These are phyloP conservation scores for Plectranthus barbatus DNA, from an alignment of 257 asterid species.

Conservation along the genomic window DNA sequence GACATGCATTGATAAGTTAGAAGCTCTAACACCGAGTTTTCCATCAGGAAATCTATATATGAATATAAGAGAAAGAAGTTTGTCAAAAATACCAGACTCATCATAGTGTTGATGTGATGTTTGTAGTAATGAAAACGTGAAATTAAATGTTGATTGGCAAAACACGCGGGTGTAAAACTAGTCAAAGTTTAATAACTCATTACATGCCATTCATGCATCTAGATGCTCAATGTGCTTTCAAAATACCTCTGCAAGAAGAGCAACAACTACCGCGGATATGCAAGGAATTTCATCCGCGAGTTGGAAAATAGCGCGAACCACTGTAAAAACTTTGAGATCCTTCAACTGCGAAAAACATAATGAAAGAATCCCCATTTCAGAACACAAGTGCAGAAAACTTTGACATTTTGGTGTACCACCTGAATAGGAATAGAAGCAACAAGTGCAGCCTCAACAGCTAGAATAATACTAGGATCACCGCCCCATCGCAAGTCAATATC, in stretches of 20 bases:
- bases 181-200: neutral
- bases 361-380: neutral
- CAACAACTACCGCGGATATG: constrained; percentile 98
- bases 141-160: too few species aligned
- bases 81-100: too few species aligned
- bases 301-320: constrained; percentile 94
- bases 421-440: constrained; percentile 98
- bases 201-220: neutral
- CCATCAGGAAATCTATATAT: constrained; percentile 9
- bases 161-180: too few species aligned
- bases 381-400: neutral
- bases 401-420: constrained; percentile 26
- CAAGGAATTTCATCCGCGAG: constrained; percentile 95
- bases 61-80: too few species aligned
- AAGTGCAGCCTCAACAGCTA: constrained; percentile 91
- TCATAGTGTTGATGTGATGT: too few species aligned
- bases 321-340: constrained; percentile 94
- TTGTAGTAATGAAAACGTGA: too few species aligned
- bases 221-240: neutral
- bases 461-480: constrained; percentile 90
- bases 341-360: constrained; percentile 58
- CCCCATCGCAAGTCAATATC: constrained; percentile 98
- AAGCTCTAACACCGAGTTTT: neutral
- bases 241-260: constrained; percentile 88
- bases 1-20: neutral